These are phyloP conservation scores for Polyporus arcularius DNA, from an alignment of 768 basidiomycete genomes.

Conservation along the genomic window DNA sequence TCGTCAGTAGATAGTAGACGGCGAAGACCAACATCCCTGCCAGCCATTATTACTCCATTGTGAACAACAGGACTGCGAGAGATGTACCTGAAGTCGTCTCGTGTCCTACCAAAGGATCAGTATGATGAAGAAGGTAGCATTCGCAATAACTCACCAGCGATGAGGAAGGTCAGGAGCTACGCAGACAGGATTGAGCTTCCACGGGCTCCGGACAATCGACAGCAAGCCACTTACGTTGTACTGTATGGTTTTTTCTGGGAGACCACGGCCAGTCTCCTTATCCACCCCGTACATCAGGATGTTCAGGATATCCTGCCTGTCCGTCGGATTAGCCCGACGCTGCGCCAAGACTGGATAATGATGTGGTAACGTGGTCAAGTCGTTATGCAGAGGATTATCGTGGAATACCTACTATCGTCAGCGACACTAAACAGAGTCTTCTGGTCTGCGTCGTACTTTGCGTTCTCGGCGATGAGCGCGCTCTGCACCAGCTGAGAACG, in stretches of 20 bases:
- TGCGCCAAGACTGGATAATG: constrained; percentile 37
- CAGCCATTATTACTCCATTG: neutral
- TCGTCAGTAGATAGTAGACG: constrained; percentile 45
- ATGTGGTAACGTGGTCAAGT: no score
- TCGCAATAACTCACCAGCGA: constrained; percentile 38
- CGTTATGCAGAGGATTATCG: neutral
- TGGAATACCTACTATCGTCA: constrained; percentile 35
- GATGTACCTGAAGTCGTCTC: constrained; percentile 38
- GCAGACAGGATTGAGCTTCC: no score
- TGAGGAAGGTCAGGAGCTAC: constrained; percentile 50
- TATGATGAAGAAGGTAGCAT: no score
- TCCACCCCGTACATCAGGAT: constrained; percentile 46
- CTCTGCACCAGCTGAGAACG: constrained; percentile 37
- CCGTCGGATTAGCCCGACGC: constrained; percentile 37
- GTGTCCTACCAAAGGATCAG: constrained; percentile 27
- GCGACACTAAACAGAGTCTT: constrained; percentile 40
- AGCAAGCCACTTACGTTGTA: constrained; percentile 35
- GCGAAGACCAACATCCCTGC: constrained; percentile 42
- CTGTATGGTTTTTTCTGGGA: constrained; percentile 43
- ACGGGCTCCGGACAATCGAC: no score
- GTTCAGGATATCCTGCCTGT: constrained; percentile 45
- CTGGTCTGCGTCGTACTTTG: constrained; percentile 43
- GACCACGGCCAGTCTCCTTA: constrained; percentile 42
- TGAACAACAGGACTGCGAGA: neutral
- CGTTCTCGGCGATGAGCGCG: constrained; percentile 35